Conservation (phyloP, 139 green algal genomes). For the Volvox reticuliferus region DNA sequence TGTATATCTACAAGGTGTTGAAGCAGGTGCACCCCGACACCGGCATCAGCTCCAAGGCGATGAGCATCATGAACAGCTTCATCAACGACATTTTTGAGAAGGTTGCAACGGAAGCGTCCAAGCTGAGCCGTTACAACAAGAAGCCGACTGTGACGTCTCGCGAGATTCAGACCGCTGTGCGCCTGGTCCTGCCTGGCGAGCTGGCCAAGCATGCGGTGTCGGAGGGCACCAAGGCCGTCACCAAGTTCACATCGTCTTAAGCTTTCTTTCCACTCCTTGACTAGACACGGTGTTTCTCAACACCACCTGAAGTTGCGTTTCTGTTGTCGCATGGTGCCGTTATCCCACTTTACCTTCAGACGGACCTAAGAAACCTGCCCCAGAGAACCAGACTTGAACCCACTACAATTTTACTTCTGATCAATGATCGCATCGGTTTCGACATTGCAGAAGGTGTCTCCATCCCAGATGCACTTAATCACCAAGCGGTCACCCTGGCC, state of each 20-base stretch:
- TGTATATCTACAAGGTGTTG: conserved; percentile 99
- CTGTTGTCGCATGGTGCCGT: no score
- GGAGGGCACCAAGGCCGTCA: conserved; percentile 31
- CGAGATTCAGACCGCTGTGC: conserved; percentile 24
- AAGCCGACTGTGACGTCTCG: conserved; percentile 11
- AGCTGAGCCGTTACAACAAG: conserved; percentile 41
- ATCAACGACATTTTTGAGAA: conserved; percentile 89
- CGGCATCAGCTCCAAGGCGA: conserved; percentile 96
- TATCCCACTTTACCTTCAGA: not conserved
- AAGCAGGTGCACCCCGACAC: conserved; percentile 96
- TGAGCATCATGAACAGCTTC: conserved; percentile 91
- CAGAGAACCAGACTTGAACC: not conserved
- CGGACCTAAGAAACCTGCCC: not conserved
- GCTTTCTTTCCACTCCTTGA: not conserved
- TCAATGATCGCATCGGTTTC: not conserved
- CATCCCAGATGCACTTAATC: not conserved
- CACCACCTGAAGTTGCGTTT: not conserved
- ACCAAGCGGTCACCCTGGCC: not conserved
- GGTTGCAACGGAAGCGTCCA: conserved; percentile 82
- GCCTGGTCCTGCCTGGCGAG: conserved; percentile 23
- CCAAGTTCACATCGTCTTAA: conserved; percentile 44
- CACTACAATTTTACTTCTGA: no score
- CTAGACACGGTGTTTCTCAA: conserved; percentile 26
- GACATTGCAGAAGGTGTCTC: not conserved
- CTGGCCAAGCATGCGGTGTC: conserved; percentile 51